Conservation (phyloP, 2,329 filamentous ascomycete genomes). For the Aspergillus chevalieri region DNA sequence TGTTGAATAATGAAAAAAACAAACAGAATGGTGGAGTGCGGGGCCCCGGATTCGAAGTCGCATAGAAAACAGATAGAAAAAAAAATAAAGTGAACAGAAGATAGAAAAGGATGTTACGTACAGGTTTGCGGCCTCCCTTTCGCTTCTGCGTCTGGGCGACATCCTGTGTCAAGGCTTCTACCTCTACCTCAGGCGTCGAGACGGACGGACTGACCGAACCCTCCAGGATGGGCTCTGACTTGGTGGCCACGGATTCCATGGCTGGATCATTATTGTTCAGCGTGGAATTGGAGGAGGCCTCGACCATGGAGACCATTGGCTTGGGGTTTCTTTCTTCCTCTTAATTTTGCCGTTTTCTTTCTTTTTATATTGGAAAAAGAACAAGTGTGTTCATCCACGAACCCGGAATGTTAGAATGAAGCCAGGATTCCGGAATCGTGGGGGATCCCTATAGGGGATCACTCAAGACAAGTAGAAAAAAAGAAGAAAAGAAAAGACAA, state of each 20-base stretch:
- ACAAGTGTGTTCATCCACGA: neutral
- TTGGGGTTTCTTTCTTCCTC: neutral
- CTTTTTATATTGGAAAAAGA: neutral
- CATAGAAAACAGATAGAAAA: conserved; percentile 4
- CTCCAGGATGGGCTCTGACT: conserved; percentile 37
- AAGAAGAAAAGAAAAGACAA: conserved; percentile 11
- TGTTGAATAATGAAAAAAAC: conserved; percentile 1
- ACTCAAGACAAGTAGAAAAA: conserved; percentile 1
- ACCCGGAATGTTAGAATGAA: conserved; percentile 1
- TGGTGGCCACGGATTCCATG: conserved; percentile 37
- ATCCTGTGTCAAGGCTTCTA: conserved; percentile 35
- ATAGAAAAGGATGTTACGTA: conserved; percentile 46
- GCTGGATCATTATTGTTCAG: conserved; percentile 31
- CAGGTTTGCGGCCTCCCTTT: conserved; percentile 95
- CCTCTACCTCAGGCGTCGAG: conserved; percentile 43
- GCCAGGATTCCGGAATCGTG: no score
- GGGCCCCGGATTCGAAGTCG: conserved; percentile 23
- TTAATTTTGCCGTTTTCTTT: neutral
- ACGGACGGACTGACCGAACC: conserved; percentile 40
- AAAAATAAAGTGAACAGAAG: neutral
- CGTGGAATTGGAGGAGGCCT: conserved; percentile 32
- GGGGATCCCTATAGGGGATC: no score
- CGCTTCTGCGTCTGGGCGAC: conserved; percentile 66
- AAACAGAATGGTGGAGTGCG: conserved; percentile 16
- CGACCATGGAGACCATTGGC: conserved; percentile 42